phyloP scores from a whole-genome alignment of 768 basidiomycete genomes.

The Coprinopsis sp. region DNA sequence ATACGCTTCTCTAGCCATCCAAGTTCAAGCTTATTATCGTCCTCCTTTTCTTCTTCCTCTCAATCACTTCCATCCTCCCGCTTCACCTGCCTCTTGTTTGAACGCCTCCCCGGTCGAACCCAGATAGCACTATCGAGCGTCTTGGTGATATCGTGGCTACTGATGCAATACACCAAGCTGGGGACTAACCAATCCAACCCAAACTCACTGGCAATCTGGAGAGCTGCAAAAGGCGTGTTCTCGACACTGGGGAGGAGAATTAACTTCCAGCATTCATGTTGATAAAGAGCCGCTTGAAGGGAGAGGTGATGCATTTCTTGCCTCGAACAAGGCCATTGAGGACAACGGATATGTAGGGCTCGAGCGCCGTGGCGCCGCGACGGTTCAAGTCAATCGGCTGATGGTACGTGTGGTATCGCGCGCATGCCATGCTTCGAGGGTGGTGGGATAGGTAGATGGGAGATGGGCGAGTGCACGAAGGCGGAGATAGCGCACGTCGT shows the following conservation, averaged over 20 bases:
- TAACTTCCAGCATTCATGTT: too few relatives aligned
- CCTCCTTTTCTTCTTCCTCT: neutral
- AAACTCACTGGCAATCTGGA: conserved; percentile 30
- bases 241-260: conserved; percentile 32
- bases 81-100: neutral
- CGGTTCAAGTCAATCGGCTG: too few relatives aligned
- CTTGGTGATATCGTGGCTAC: conserved; percentile 32
- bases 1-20: conserved; percentile 23
- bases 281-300: too few relatives aligned
- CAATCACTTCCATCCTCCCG: neutral
- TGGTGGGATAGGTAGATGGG: conserved; percentile 37
- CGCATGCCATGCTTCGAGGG: conserved; percentile 28
- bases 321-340: too few relatives aligned
- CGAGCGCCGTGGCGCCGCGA: too few relatives aligned
- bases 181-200: conserved; percentile 33
- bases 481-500: conserved; percentile 33
- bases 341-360: too few relatives aligned
- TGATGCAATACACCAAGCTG: conserved; percentile 32
- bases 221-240: conserved; percentile 35
- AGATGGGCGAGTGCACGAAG: conserved; percentile 36
- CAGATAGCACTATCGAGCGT: conserved; percentile 32
- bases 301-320: too few relatives aligned
- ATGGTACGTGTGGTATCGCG: conserved; percentile 33
- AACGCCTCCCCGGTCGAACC: too few relatives aligned
- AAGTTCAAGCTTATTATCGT: conserved; percentile 16